Base-by-base conservation (phyloP, 2,329 filamentous ascomycete genomes). In the Xylariaceae sp. region DNA sequence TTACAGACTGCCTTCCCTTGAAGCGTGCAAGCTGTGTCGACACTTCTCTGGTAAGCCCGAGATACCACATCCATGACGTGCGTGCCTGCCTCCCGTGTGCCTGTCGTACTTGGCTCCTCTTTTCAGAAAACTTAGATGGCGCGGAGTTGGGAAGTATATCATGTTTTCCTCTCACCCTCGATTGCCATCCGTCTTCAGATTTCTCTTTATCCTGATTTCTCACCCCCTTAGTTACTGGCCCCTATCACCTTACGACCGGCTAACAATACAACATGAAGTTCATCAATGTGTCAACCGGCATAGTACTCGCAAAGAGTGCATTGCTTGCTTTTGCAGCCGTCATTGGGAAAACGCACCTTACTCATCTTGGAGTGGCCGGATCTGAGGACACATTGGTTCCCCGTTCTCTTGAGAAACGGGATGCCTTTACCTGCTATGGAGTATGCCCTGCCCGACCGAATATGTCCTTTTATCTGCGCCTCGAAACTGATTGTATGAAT, bases 351-450 rank as follows among this genome's bases (percentile, higher is more conserved):
- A 9, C n/a, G 13, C 48, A 8, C 15, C 51, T 35, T 10, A 17
- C 30, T 42, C 35, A 55, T 9, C 30, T 17, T 44, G 23, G 30
- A 13, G n/a, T 10, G 37, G n/a, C 15, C 58, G 47, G 49, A 34
- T 23, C 10, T 17, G 17, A 15, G 15, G 23, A 13, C 4, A 34
- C 6, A 7, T 35, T 50, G 17, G 8, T 50, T 18, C 30, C 23
- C 10, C 59, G 5, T 7, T 10, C n/a, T 15, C 57, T 70, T 5
- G 51, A 58, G 54, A 71, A 70, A 48, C 66, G 69, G 60, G 69
- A 71, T 52, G 69, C 67, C 17, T 71, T 62, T 53, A 67, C 66
- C 44, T 71, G 69, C 53, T 70, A 69, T 47, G 67, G 69, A 5
- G 69, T 71, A 66, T 53, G 67, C 54, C 8, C 10, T 34, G 5